Evolutionary conservation across 2,329 filamentous ascomycete species (phyloP), one percentile per base, ranked within the genome.

Genomic region (Xylariaceae sp.): DNA sequence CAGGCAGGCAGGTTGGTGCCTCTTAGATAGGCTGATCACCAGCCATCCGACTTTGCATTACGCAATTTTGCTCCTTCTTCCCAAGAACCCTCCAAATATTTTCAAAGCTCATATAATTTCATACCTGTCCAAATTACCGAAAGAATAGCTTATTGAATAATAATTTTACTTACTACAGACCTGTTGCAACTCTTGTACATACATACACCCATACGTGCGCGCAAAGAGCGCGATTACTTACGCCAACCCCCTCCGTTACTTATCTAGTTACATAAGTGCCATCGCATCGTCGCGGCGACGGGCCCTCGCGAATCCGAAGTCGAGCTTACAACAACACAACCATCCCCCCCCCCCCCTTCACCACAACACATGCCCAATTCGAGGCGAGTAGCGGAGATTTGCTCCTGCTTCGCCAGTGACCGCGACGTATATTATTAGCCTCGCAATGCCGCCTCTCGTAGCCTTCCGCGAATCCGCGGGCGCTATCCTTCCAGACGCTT

Each of bases 401-500:
- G 32, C 14, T 37, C 32, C 32, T 37, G 32, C 32, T 37, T 37
- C 9, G 3, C 32, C 14, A n/a, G n/a, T n/a, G n/a, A n/a, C 32
- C 32, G 12, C 32, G 32, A 37, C 32, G 32, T 37, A 37, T 10
- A 43, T 29, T 41, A 19, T 26, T 49, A 40, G 18, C 23, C 23
- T 21, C 48, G 7, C 45, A 10, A 65, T 69, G 66, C 60, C 66
- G 40, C 63, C 65, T 14, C 40, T 62, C 42, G 10, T 44, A 21
- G 40, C 54, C 9, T 32, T 53, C 52, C 60, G 58, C 59, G 48
- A 29, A 46, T 40, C 60, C 43, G 65, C 57, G 56, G 63, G 50
- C 47, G 44, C 56, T 21, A 16, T 60, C 23, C 52, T 64, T 42
- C 45, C 61, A 6, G 21, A 51, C 26, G 50, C 51, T 20, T 46